phyloP scores from a whole-genome alignment of 2,329 filamentous ascomycete species.

The Elsinoe australis region DNA sequence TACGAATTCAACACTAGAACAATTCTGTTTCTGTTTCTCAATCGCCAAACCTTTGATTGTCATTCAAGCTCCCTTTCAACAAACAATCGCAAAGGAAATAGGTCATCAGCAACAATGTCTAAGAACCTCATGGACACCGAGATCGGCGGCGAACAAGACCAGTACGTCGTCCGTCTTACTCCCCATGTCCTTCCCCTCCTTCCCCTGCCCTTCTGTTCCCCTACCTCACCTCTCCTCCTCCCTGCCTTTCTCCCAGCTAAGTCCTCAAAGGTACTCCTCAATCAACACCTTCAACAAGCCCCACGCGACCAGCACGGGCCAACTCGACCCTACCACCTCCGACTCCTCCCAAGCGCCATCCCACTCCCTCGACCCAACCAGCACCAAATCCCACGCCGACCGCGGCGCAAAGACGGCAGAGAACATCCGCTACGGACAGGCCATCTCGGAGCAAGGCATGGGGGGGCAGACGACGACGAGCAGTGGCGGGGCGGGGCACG shows the following conservation, averaged over 20 bases:
- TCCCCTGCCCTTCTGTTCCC: not conserved
- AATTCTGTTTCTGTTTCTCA: not conserved
- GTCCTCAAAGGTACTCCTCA: conserved; percentile 53
- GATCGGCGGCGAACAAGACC: conserved; percentile 48
- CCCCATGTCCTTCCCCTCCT: not conserved
- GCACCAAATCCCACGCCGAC: conserved; percentile 30
- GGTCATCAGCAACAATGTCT: conserved; percentile 37
- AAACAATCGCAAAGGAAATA: too few relatives aligned
- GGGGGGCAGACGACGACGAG: conserved; percentile 45
- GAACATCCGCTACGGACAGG: conserved; percentile 50
- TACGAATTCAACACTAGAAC: conserved; percentile 1
- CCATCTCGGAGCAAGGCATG: conserved; percentile 49
- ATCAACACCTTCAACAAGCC: conserved; percentile 44
- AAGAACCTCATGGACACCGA: conserved; percentile 51
- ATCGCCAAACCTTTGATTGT: not conserved
- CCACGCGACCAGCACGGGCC: conserved; percentile 48
- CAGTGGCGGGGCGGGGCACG: conserved; percentile 33
- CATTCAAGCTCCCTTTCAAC: too few relatives aligned
- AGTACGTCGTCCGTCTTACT: not conserved
- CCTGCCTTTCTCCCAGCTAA: not conserved
- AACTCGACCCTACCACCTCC: conserved; percentile 37
- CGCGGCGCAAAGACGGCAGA: conserved; percentile 42
- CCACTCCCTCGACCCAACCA: conserved; percentile 23
- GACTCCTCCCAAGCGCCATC: conserved; percentile 1
- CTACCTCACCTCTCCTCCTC: conserved; percentile 1